phyloP scores from a whole-genome alignment of 176 grass and related monocot genomes.

The Cenchrus fungigraminus region DNA sequence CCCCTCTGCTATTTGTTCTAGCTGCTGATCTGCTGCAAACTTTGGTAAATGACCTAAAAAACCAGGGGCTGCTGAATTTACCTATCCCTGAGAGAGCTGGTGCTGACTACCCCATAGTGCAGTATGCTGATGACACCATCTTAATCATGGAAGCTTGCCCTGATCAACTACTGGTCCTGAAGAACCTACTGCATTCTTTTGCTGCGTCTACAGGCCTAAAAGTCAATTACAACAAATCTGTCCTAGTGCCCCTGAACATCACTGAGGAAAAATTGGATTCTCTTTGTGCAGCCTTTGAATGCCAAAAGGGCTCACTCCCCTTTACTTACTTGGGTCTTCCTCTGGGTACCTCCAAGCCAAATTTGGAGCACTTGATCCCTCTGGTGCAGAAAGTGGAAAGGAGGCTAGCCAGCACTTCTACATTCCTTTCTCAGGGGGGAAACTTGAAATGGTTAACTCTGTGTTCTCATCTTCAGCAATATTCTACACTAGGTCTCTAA shows the following conservation, averaged over 20 bases:
- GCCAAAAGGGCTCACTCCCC: too few species aligned
- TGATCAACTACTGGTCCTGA: rapidly evolving
- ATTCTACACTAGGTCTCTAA: too few species aligned
- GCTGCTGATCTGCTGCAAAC: neutral
- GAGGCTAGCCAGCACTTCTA: too few species aligned
- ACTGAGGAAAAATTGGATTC: too few species aligned
- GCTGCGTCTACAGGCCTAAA: neutral
- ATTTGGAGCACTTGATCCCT: too few species aligned
- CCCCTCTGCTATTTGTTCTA: neutral
- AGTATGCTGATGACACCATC: neutral
- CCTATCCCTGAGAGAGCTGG: neutral
- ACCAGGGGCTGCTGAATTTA: neutral
- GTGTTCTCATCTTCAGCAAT: too few species aligned
- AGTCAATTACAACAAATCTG: neutral
- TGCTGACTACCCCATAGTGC: neutral
- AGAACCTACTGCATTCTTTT: rapidly evolving
- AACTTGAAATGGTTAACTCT: too few species aligned
- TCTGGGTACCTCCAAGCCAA: too few species aligned
- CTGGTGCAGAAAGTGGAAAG: too few species aligned
- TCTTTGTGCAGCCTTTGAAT: too few species aligned
- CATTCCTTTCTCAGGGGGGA: too few species aligned
- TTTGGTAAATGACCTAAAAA: rapidly evolving
- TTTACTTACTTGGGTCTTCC: too few species aligned
- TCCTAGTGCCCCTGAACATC: neutral
- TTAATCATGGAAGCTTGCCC: neutral